Evolutionary conservation across 2,329 filamentous ascomycete genomes (phyloP), one percentile per base, ranked within the genome.

Genomic region (Trichothecium sympodiale): DNA sequence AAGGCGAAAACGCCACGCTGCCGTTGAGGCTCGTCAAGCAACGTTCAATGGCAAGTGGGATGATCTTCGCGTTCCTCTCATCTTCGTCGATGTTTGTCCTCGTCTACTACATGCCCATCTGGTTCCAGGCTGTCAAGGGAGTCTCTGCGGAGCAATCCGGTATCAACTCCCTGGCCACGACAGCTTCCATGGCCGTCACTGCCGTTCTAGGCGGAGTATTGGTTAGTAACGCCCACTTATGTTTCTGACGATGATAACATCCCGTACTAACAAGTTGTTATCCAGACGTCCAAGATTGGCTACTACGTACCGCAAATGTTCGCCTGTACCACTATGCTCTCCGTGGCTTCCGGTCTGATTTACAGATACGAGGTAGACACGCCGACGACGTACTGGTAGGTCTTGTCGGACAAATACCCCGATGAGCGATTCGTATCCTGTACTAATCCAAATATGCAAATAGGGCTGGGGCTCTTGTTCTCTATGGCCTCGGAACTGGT

Each of bases 31-130:
- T 75, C 8, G 91, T 75, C 27, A 71, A 71, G 40, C 80, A 78
- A 38, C 85, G 74, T 47, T 93, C 83, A 2, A 93, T 62, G 1
- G 83, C 84, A 0, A 86, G 86, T 10, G 57, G 53, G 10, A 46
- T 55, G 32, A 51, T 45, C 29, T 41, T 51, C 17, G 43, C 51
- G 30, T 48, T 57, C 31, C 9, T 20, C 16, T 8, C 25, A 5
- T 18, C 10, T 5, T 27, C 26, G 4, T 17, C 17, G 17, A 17
- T 36, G 20, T 28, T 38, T 10, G 20, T 36, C 3, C 9, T 41
- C 17, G 14, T 36, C 12, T 64, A 62, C 40, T 65, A 57, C 38
- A 39, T 65, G 0, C 60, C 63, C 2, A 59, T 65, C 26, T 67
- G 61, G 59, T 67, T 68, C 43, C 62, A 65, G 42, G 57, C 62